Evolutionary conservation across 2,329 filamentous ascomycete species (phyloP).

Genomic region (Domatiomyces globalis): DNA sequence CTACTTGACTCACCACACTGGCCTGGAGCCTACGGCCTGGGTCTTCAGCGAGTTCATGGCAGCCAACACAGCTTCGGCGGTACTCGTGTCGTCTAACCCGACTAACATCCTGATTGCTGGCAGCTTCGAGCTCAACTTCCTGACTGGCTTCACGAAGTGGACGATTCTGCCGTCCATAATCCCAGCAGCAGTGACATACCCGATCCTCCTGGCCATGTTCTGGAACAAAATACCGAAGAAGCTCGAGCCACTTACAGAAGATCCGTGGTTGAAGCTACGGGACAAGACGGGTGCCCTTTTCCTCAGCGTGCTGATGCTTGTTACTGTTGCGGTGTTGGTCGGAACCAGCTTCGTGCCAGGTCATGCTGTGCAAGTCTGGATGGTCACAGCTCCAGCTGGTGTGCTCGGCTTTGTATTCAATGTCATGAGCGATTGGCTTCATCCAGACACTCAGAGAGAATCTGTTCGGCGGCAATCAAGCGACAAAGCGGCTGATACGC

Average conservation of each 20-base stretch:
- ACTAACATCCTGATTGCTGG: slow-evolving; percentile 30
- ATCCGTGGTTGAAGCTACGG: slow-evolving; percentile 17
- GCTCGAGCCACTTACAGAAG: slow-evolving; percentile 12
- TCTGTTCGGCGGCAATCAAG: slow-evolving; percentile 1
- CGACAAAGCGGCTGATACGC: slow-evolving; percentile 9
- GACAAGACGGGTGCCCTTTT: slow-evolving; percentile 14
- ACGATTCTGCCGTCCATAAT: slow-evolving; percentile 17
- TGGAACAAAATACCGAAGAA: slow-evolving; percentile 16
- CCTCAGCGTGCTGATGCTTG: slow-evolving; percentile 14
- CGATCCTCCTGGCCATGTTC: slow-evolving; percentile 19
- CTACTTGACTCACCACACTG: slow-evolving; percentile 16
- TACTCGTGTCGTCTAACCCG: slow-evolving; percentile 63
- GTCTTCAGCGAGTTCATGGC: slow-evolving; percentile 19
- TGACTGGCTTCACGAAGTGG: slow-evolving; percentile 19
- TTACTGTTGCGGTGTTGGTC: slow-evolving; percentile 17
- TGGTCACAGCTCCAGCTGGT: slow-evolving; percentile 17
- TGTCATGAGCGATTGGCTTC: slow-evolving; percentile 11
- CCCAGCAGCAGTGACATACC: slow-evolving; percentile 15
- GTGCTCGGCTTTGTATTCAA: slow-evolving; percentile 15
- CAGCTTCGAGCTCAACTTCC: slow-evolving; percentile 16
- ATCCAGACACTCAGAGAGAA: slow-evolving; percentile 3
- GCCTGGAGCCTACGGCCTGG: slow-evolving; percentile 15
- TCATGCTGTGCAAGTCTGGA: slow-evolving; percentile 17
- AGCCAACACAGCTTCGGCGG: slow-evolving; percentile 52
- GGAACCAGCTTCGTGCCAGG: slow-evolving; percentile 18